These are phyloP conservation scores for Casuarina equisetifolia DNA, from an alignment of 306 rosid genomes.

Conservation along the genomic window DNA sequence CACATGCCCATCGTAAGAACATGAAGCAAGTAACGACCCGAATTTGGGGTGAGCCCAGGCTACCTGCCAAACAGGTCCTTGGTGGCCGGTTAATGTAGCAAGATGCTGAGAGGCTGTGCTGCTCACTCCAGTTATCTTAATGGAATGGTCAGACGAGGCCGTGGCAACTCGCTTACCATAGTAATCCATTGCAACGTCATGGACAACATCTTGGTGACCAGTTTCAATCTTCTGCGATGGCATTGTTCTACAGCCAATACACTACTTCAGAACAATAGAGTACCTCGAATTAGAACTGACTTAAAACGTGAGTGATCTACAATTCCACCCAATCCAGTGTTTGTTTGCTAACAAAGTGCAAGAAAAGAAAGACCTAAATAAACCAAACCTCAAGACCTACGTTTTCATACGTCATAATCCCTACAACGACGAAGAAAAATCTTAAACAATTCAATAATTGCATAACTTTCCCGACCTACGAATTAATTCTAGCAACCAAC, in stretches of 20 bases:
- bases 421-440: background rate
- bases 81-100: constrained; percentile 71
- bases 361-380: background rate
- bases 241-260: constrained; percentile 48
- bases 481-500: background rate
- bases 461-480: background rate
- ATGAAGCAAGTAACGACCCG: constrained; percentile 72
- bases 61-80: constrained; percentile 87
- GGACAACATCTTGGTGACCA: constrained; percentile 75
- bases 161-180: constrained; percentile 85
- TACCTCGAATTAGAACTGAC: background rate
- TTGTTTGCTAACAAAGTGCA: constrained; percentile 5
- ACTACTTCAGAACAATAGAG: background rate
- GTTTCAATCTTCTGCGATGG: constrained; percentile 77
- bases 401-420: background rate
- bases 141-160: constrained; percentile 78
- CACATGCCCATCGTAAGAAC: constrained; percentile 73
- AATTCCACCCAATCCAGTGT: background rate
- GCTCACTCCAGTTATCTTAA: constrained; percentile 84
- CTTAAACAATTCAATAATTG: background rate
- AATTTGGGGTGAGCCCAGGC: constrained; percentile 87
- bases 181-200: constrained; percentile 82
- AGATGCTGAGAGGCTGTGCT: constrained; percentile 70
- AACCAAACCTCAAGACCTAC: background rate
- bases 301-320: background rate